These are phyloP conservation scores for Boletus sp. DNA, from an alignment of 1,284 basidiomycete genomes.

Conservation along the genomic window DNA sequence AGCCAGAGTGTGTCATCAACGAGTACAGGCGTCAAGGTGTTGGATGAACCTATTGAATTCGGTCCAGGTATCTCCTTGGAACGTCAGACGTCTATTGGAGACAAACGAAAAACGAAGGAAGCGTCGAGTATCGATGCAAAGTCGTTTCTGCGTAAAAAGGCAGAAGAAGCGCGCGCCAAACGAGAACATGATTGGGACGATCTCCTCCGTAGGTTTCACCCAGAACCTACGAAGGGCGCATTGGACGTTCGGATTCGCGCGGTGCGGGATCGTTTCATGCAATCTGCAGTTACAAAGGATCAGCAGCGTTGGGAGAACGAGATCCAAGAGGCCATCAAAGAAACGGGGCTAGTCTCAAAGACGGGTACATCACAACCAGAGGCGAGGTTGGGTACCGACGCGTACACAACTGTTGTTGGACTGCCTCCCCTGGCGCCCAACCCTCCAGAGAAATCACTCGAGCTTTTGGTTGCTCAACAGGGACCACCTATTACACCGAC, in stretches of 20 bases:
- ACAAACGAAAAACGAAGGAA: conserved; percentile 36
- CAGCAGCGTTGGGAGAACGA: conserved; percentile 63
- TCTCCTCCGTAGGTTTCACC: conserved; percentile 57
- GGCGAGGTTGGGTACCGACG: conserved; percentile 27
- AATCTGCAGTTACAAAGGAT: conserved; percentile 55
- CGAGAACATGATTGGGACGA: conserved; percentile 67
- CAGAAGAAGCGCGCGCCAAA: conserved; percentile 54
- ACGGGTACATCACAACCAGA: conserved; percentile 41
- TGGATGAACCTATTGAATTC: conserved; percentile 59
- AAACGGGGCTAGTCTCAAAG: conserved; percentile 53
- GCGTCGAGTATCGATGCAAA: conserved; percentile 49
- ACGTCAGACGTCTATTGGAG: conserved; percentile 41
- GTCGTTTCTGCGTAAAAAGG: conserved; percentile 57
- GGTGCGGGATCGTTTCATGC: conserved; percentile 58
- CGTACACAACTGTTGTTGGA: conserved; percentile 25
- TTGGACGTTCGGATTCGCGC: conserved; percentile 55
- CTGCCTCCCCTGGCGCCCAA: conserved; percentile 45
- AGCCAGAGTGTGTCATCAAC: conserved; percentile 43
- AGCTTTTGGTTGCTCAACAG: conserved; percentile 59
- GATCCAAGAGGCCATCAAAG: conserved; percentile 56
- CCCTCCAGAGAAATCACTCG: conserved; percentile 56
- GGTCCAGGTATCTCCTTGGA: conserved; percentile 44
- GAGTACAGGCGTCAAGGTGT: conserved; percentile 43
- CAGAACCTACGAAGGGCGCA: conserved; percentile 51
- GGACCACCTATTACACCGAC: conserved; percentile 44